Base-by-base conservation (phyloP, 2,329 filamentous ascomycete genomes). In the Sarocladium oryzae region DNA sequence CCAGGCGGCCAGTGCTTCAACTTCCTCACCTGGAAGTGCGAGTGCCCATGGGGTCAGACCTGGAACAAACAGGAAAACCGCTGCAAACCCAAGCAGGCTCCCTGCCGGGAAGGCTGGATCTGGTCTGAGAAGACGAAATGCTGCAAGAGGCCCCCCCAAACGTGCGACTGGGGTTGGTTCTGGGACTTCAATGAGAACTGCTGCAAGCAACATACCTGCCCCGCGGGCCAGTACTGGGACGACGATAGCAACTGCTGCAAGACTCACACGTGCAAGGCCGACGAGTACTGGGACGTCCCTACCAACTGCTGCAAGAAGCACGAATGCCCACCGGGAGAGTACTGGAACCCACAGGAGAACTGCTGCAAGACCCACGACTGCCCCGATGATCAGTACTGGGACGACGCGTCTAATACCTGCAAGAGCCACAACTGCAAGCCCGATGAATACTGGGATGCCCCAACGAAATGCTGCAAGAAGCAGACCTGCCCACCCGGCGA, bases 181-280 rank as follows among this genome's bases (percentile, higher is more conserved):
- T 48, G 43, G 43, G 43, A 48, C 43, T 33, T 32, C 21, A 26
- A 23, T 16, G 26, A 16, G 4, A 33, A 21, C 28, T 48, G 43
- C 16, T 48, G 43, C 28, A 48, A 48, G 43, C 43, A 48, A 26
- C 43, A 48, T 16, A 23, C 26, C 26, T 48, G 43, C 28, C 43
- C 43, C n/a, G 7, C 43, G 13, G 43, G 43, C 8, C 43, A 48
- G 18, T 48, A 48, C 28, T 48, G 43, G 43, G 43, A 48, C 18
- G 43, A 48, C n/a, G 26, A 20, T 15, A 48, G n/a, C 43, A 48
- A 48, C 28, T 48, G 43, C 43, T 48, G 43, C 28, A 48, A 48
- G 43, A 33, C 43, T 33, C 43, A 48, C 26, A 48, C 24, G 13
- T 48, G 43, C 28, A 21, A 21, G 6, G 5, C 43, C 20, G 43